Percentiles rank a stretch among this genome's conserved stretches.
phyloP scores from a whole-genome alignment of 805 yeast genomes.

The Candida ficus region DNA sequence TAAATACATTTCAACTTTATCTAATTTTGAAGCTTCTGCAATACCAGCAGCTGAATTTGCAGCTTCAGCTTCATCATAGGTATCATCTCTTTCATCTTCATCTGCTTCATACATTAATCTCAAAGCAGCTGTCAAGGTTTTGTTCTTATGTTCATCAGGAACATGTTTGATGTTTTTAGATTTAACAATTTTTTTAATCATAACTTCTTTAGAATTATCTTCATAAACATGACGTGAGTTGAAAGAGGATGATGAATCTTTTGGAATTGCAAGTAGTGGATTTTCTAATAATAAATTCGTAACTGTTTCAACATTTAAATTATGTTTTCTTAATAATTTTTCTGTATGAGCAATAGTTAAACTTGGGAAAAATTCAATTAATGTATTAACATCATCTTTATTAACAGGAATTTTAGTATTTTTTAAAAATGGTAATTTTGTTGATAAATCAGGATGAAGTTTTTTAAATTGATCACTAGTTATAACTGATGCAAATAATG shows the following conservation, averaged over 20 bases:
- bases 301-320: constrained; percentile 48
- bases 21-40: constrained; percentile 22
- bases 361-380: constrained; percentile 64
- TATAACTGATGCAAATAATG: constrained; percentile 51
- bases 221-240: constrained; percentile 20
- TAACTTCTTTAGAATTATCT: constrained; percentile 12
- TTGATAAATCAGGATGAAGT: constrained; percentile 45
- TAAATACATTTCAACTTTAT: constrained; percentile 46
- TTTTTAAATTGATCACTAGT: constrained; percentile 42
- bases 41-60: constrained; percentile 19
- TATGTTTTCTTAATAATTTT: constrained; percentile 42
- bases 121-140: constrained; percentile 55
- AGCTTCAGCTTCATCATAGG: constrained; percentile 50
- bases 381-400: constrained; percentile 34
- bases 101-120: constrained; percentile 63
- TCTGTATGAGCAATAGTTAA: constrained; percentile 42
- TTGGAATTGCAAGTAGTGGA: constrained; percentile 36
- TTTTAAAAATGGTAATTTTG: constrained; percentile 44
- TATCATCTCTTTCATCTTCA: constrained; percentile 85
- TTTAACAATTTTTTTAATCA: constrained; percentile 16
- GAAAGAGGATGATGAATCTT: constrained; percentile 3
- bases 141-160: constrained; percentile 48
- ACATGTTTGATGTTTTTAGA: constrained; percentile 21
- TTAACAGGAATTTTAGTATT: constrained; percentile 8
- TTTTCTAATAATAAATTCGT: constrained; percentile 60